Evolutionary conservation across 2,329 filamentous ascomycete genomes (phyloP).

Genomic region (Trichocomaceae sp.): DNA sequence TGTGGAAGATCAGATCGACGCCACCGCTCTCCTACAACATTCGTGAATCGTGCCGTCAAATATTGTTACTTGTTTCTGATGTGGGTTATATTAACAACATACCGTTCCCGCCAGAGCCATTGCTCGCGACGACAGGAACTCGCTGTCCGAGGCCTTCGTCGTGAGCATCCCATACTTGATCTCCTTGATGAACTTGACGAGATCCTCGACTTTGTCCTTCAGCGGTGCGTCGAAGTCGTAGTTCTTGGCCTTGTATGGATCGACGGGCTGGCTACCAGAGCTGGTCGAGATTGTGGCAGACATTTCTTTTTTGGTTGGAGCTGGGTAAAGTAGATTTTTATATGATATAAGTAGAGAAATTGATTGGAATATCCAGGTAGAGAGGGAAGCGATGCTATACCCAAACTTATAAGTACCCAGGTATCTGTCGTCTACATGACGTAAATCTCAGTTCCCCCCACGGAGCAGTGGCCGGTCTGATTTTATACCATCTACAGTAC

Average conservation of each 20-base stretch:
- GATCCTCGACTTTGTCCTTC: conserved; percentile 68
- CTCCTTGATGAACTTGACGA: conserved; percentile 62
- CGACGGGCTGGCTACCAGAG: conserved; percentile 58
- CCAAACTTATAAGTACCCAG: too few species aligned
- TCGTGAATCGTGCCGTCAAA: not conserved
- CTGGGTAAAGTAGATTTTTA: not conserved
- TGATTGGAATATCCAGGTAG: not conserved
- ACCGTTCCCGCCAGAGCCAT: conserved; percentile 81
- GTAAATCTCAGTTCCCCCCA: too few species aligned
- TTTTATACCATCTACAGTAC: too few species aligned
- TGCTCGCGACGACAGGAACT: conserved; percentile 68
- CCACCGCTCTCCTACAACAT: conserved; percentile 66
- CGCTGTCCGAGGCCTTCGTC: conserved; percentile 59
- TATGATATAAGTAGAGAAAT: not conserved
- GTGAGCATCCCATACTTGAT: conserved; percentile 89
- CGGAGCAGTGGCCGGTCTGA: too few species aligned
- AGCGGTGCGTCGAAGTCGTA: conserved; percentile 59
- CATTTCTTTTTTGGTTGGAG: conserved; percentile 20
- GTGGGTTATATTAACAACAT: conserved; percentile 21
- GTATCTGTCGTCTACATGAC: too few species aligned
- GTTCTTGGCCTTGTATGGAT: conserved; percentile 76
- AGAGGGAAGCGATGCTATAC: too few species aligned
- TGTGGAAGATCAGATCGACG: conserved; percentile 81
- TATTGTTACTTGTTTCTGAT: not conserved
- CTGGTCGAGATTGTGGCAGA: conserved; percentile 48